Evolutionary conservation across 805 yeast species (phyloP).

Genomic region (Candida corydali): DNA sequence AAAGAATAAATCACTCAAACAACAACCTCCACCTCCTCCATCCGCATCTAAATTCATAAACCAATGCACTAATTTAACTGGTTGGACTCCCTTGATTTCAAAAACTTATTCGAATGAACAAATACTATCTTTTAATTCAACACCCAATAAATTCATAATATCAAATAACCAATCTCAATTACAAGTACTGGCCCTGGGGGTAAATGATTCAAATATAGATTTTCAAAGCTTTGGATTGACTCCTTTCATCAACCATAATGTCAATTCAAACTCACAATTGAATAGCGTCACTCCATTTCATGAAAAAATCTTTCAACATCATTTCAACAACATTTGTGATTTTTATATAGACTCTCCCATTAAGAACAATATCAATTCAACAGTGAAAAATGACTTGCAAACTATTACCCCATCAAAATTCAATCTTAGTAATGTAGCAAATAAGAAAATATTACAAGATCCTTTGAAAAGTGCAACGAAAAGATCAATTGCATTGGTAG

Average conservation of each 20-base stretch:
- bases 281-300: constrained; percentile 39
- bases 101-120: constrained; percentile 35
- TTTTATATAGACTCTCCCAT: constrained; percentile 45
- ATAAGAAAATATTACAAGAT: constrained; percentile 16
- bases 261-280: constrained; percentile 19
- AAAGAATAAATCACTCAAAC: neutral
- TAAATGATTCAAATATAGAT: constrained; percentile 8
- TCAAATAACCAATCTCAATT: constrained; percentile 5
- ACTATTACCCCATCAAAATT: constrained; percentile 40
- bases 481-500: constrained; percentile 32
- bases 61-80: constrained; percentile 20
- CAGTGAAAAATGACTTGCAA: constrained; percentile 9
- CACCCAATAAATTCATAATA: constrained; percentile 26
- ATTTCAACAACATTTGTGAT: constrained; percentile 22
- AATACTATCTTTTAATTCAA: constrained; percentile 28
- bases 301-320: constrained; percentile 33
- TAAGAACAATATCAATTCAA: constrained; percentile 7
- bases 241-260: constrained; percentile 36
- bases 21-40: constrained; percentile 15
- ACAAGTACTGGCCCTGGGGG: neutral
- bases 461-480: constrained; percentile 27
- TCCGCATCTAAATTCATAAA: constrained; percentile 19
- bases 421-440: constrained; percentile 8
- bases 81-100: constrained; percentile 42
- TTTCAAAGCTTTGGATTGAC: constrained; percentile 33